Percentiles rank a stretch among this genome's conserved stretches.
These are phyloP conservation scores for Hericium erinaceus DNA, from an alignment of 768 basidiomycete genomes.

Conservation along the genomic window DNA sequence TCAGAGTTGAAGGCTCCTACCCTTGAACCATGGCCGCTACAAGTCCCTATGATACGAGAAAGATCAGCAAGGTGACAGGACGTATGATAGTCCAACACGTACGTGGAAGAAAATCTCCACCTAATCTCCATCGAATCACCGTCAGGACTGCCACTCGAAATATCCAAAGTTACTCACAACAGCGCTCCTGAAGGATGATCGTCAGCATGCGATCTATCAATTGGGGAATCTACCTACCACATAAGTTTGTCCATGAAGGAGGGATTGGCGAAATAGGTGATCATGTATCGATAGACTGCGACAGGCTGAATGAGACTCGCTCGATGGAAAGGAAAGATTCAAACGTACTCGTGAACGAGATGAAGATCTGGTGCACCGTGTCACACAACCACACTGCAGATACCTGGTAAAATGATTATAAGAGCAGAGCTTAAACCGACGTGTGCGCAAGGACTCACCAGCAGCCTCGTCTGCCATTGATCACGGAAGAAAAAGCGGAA, in stretches of 20 bases:
- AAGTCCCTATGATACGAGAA: neutral
- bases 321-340: neutral
- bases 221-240: neutral
- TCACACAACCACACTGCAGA: neutral
- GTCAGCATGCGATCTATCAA: neutral
- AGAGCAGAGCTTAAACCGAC: neutral
- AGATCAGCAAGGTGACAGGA: neutral
- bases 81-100: neutral
- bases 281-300: neutral
- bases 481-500: neutral
- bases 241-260: neutral
- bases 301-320: neutral
- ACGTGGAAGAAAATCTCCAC: neutral
- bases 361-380: neutral
- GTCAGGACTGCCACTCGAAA: neutral
- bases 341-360: neutral
- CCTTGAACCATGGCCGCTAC: neutral
- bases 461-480: neutral
- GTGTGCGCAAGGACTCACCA: neutral
- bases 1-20: neutral
- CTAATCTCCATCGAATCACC: neutral
- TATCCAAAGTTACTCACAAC: neutral
- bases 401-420: neutral
- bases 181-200: neutral
- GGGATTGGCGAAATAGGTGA: neutral